Evolutionary conservation across 176 grass and related monocot genomes (phyloP).

Genomic region (Aegilops tauschii): DNA sequence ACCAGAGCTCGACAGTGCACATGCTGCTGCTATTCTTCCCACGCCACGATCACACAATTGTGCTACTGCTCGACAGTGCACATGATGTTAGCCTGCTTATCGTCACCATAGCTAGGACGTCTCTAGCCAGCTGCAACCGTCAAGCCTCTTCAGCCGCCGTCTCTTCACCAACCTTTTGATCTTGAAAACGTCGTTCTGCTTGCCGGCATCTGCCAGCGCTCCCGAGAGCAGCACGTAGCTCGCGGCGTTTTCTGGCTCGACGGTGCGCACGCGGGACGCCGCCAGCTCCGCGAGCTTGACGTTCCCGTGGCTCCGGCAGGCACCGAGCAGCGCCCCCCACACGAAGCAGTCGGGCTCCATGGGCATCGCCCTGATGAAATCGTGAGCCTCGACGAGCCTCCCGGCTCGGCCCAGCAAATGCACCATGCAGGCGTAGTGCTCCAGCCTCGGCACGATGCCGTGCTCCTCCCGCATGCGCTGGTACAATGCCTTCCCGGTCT

Average conservation of each 20-base stretch:
- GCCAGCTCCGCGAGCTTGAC: constrained; percentile 48
- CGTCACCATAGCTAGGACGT: background rate
- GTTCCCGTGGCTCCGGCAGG: constrained; percentile 60
- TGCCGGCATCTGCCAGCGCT: constrained; percentile 27
- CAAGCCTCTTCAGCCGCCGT: constrained; percentile 40
- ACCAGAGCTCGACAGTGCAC: background rate
- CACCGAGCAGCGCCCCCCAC: constrained; percentile 61
- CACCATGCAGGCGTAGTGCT: constrained; percentile 74
- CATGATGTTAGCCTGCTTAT: background rate
- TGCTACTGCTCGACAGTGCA: too few relatives aligned
- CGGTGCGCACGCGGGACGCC: constrained; percentile 18
- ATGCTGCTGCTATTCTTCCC: background rate
- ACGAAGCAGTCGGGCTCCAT: constrained; percentile 64
- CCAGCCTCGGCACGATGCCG: constrained; percentile 49
- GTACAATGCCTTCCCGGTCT: constrained; percentile 41
- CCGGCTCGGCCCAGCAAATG: constrained; percentile 58
- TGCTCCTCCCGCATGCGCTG: constrained; percentile 41
- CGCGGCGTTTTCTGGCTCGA: constrained; percentile 49
- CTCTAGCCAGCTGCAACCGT: constrained; percentile 56
- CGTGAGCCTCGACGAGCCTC: constrained; percentile 41
- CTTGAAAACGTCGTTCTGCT: constrained; percentile 35
- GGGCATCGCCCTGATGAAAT: constrained; percentile 55
- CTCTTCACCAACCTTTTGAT: constrained; percentile 53
- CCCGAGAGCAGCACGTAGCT: constrained; percentile 50
- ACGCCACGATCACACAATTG: background rate